Conservation (phyloP, 2,329 filamentous ascomycete species). For the Verticillium klebahnii region DNA sequence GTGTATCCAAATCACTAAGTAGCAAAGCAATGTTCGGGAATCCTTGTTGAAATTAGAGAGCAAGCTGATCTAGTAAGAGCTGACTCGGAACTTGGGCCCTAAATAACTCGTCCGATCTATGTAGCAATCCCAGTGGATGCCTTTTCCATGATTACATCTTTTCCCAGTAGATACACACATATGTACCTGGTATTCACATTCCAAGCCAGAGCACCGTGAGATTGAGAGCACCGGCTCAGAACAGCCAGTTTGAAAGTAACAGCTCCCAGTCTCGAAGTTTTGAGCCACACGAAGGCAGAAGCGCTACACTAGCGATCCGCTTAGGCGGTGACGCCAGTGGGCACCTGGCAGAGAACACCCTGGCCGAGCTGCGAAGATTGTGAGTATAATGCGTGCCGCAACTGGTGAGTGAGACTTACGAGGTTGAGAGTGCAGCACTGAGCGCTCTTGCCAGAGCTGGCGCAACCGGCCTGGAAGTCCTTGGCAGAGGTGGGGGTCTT, state of each 20-base stretch:
- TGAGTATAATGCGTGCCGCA: background rate
- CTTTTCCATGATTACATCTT: background rate
- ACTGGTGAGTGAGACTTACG: background rate
- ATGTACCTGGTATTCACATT: background rate
- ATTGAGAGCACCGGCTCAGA: background rate
- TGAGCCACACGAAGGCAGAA: too few relatives aligned
- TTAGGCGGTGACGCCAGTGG: slow-evolving; percentile 23
- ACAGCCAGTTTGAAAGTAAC: background rate
- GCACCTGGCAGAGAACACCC: slow-evolving; percentile 28
- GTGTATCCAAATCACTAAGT: too few relatives aligned
- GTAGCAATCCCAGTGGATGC: background rate
- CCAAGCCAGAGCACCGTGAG: background rate
- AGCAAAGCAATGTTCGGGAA: background rate
- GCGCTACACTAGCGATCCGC: background rate
- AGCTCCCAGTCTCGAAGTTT: background rate
- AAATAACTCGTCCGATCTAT: background rate
- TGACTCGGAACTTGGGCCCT: background rate
- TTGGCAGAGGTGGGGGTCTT: slow-evolving; percentile 29
- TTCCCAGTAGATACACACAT: background rate
- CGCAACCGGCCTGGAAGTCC: slow-evolving; percentile 41
- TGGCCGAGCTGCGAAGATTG: slow-evolving; percentile 20
- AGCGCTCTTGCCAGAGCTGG: slow-evolving; percentile 45
- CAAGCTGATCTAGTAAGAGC: background rate
- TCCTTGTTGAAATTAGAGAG: background rate
- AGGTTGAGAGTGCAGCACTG: slow-evolving; percentile 54